Evolutionary conservation across 176 grass and related monocot species (phyloP), one percentile per base, ranked within the genome.

Genomic region (Eleusine coracana): DNA sequence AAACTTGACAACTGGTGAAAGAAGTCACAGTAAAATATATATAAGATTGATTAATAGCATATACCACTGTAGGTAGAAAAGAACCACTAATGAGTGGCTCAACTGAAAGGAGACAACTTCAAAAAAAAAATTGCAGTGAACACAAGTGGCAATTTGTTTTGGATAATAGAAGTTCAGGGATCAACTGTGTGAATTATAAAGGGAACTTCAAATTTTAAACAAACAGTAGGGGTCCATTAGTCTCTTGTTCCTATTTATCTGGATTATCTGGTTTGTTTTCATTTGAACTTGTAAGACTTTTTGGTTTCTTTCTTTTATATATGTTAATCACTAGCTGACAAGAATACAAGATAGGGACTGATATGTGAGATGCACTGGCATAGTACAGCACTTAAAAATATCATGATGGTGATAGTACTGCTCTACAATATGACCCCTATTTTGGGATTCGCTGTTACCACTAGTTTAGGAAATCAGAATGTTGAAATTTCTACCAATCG

Each of bases 1-100:
- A 51, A 88, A 70, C 49, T 68, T 60, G 58, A 54, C 29, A 40
- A 25, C 12, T 60, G 13, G 51, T 51, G 74, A 81, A 89, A 39
- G 8, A 51, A 62, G 12, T 65, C 59, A 23, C 25, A 40, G 63
- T 5, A 59, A 44, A 65, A 78, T 60, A 39, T 55, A 45, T 14
- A 66, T 16, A 79, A 69, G 27, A 74, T 20, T 14, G 50, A 27
- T 2, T 42, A 61, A 62, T 36, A 38, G 68, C n/a, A 54, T 18
- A 76, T 73, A 14, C 45, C 7, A 87, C 21, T 55, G 52, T 71
- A 71, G 74, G 70, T 81, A 83, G 5, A 14, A 40, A 73, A 23
- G 42, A 63, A 66, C 34, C 44, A 58, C 44, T 25, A 37, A 65
- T 23, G 40, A 49, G 29, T 51, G 34, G 13, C 7, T 68, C 44